Base-by-base conservation (phyloP, 2,329 filamentous ascomycete species). In the Exophiala xenobiotica region DNA sequence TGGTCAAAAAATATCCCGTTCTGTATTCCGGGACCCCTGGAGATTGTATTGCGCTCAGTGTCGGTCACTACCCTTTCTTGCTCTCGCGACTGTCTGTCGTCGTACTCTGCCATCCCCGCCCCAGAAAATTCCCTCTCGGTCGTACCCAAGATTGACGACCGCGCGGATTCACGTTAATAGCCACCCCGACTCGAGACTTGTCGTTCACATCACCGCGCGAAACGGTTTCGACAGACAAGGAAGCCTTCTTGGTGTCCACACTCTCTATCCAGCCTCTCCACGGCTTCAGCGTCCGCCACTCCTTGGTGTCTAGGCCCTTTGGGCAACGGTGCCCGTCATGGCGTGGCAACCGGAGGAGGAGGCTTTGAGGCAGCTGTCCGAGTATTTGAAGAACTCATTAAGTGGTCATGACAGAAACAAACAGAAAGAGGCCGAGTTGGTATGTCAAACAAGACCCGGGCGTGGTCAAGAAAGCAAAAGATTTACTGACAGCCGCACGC, bases 321-420 rank as follows among this genome's bases (percentile, higher is more conserved):
- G 55, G 51, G 49, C 46, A 27, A 51, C 51, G 55, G 55, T 53
- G 56, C 49, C 59, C 60, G 73, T 65, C 68, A 96, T 96, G 91
- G 82, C 86, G 72, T 99, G 93, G 93, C 88, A 95, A 76, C 93
- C 93, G 57, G 79, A 88, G 66, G 82, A 86, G 65, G 88, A 91
- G 78, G 90, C 87, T 70, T 78, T 99, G 77, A 81, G 81, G 78
- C 91, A 96, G 80, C 83, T 99, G 61, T 87, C 90, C 62, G 82
- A 85, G 66, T 96, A 85, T 73, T 82, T 99, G 66, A 89, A 86
- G 74, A 91, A 97, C 75, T 96, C 93, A 38, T 78, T 97, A 65
- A 95, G 89, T 69, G 87, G 86, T 62, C 86, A 88, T 68, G 82
- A 96, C 72, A 84, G 84, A 68, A 77, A 73, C 64, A 85, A 86